A percentile compares a stretch with the other conserved stretches of the same genome.
Evolutionary conservation across 306 rosid species (phyloP).

Genomic region (Vicia sativa): DNA sequence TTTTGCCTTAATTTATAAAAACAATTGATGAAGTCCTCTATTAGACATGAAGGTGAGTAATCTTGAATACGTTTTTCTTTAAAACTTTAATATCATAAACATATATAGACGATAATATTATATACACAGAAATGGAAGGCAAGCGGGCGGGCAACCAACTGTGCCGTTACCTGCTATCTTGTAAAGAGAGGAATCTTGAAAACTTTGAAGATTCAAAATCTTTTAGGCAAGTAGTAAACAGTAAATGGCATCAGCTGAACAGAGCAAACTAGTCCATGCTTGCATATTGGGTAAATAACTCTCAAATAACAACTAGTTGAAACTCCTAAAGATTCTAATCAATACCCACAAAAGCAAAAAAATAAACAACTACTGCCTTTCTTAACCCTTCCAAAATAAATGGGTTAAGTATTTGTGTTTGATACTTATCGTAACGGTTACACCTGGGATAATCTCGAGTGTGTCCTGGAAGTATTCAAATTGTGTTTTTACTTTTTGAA

Average conservation of each 20-base stretch:
- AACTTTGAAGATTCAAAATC: not conserved
- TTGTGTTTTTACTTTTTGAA: too few species aligned
- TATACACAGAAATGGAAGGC: too few species aligned
- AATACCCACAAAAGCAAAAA: not conserved
- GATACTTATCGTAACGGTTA: not conserved
- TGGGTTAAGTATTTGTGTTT: not conserved
- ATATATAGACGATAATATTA: too few species aligned
- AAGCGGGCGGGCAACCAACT: too few species aligned
- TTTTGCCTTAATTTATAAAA: not conserved
- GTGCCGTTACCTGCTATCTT: too few species aligned
- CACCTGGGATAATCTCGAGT: not conserved
- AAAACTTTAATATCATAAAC: too few species aligned
- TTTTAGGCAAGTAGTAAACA: not conserved
- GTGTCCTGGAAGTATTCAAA: too few species aligned
- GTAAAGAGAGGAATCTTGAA: not conserved
- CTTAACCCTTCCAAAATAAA: not conserved
- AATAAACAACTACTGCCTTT: too few species aligned
- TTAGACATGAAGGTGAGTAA: not conserved
- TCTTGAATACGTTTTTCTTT: not conserved
- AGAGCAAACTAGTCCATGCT: not conserved
- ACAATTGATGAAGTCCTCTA: not conserved
- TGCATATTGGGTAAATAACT: not conserved
- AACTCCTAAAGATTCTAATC: not conserved
- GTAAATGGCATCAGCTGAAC: not conserved
- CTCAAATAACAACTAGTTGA: too few species aligned